phyloP scores from a whole-genome alignment of 176 grass and related monocot species.

The Carex cristatella region DNA sequence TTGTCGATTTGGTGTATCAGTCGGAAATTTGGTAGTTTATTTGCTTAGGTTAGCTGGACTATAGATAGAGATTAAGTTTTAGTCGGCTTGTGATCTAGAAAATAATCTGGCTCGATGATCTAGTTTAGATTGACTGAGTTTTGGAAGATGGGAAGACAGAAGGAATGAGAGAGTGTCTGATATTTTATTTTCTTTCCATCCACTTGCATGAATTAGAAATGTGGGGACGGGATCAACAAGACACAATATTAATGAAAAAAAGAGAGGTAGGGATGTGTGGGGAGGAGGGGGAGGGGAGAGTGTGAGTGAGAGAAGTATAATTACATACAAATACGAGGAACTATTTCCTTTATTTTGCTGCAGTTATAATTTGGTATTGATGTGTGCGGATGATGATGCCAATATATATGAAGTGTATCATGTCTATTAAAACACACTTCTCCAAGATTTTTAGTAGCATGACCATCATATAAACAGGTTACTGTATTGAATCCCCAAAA shows the following conservation, averaged over 20 bases:
- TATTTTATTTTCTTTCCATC: background rate
- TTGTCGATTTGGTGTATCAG: background rate
- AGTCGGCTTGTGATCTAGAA: background rate
- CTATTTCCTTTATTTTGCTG: background rate
- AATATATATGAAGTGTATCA: background rate
- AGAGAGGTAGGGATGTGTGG: background rate
- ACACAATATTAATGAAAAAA: background rate
- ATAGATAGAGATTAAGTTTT: background rate
- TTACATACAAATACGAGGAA: background rate
- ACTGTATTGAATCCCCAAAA: background rate
- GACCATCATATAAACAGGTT: background rate
- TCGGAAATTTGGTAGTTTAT: background rate
- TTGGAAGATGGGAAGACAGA: background rate
- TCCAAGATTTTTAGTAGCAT: background rate
- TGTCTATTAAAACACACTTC: background rate
- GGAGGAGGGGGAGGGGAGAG: background rate
- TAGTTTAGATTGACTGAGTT: constrained; percentile 1
- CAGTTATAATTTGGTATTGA: background rate
- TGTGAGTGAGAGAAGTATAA: background rate
- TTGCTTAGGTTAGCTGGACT: background rate
- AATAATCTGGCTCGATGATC: background rate
- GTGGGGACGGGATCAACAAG: background rate
- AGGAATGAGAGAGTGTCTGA: background rate
- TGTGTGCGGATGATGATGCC: background rate
- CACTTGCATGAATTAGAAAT: background rate